Base-by-base conservation (phyloP, 2,329 filamentous ascomycete genomes). In the Fusarium caatingaense region DNA sequence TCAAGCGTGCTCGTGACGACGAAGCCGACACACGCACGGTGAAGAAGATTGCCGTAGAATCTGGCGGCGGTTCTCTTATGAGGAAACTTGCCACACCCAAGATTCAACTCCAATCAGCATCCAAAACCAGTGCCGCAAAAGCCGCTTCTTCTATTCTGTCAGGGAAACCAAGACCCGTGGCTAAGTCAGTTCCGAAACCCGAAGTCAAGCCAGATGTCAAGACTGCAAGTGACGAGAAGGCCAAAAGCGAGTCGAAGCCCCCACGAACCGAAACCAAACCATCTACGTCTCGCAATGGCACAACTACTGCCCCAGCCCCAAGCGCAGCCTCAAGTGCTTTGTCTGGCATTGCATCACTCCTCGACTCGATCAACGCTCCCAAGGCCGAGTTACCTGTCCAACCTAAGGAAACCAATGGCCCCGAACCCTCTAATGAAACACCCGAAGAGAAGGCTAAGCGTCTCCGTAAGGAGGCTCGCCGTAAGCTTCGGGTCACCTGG, bases 401-500 rank as follows among this genome's bases (percentile, higher is more conserved):
- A 60, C 80, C 85, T 0, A 87, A 88, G 69, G 88, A 89, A 60
- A 72, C 74, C 13, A 82, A 81, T 30, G 78, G 80, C n/a, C 74
- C 79, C 1, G 79, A 91, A 20, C 80, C 83, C 1, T 81, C 84
- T 0, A 37, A 37, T n/a, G 92, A 94, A 77, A 93, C 90, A 0
- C 82, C 88, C 0, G 90, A 92, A 72, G 86, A 93, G 76, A 89
- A 85, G 72, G 82, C 84, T 3, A 91, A 89, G 73, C 87, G 92
- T 13, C 81, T 93, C 7, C 88, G 91, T 37, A 94, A 93, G 74
- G 91, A 94, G 76, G 85, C 88, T 62, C 87, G 92, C 50, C 86
- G 91, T 37, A 88, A 91, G 68, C 82, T 94, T 23, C 86, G 89
- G 15, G 92, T 95, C 8, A 86, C 82, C 9, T 95, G 92, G 85